Evolutionary conservation across 345 rosid genomes (phyloP), one percentile per base, ranked within the genome.

Genomic region (Gossypium herbaceum): DNA sequence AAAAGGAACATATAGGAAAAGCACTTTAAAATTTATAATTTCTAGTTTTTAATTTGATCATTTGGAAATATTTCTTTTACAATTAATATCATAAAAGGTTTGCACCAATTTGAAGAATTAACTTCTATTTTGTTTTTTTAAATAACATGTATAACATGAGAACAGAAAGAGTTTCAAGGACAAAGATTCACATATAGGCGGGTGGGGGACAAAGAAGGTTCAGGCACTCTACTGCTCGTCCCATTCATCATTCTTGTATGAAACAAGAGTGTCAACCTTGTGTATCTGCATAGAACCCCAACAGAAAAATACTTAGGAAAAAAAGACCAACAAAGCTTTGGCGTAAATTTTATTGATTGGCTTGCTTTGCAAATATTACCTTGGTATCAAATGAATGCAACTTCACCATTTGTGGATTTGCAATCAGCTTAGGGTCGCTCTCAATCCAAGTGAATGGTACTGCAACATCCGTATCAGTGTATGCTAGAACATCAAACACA

Each of bases 341-440:
- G 1, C 34, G 15, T 7, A 7, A 58, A n/a, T 24, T 47, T 1
- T 50, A 3, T 2, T 5, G 55, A n/a, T 9, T 17, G 13, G 57
- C 50, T 19, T 19, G 51, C 29, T 34, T 27, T 27, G 73, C n/a
- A 6, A 71, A 55, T 17, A 34, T 39, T 59, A 89, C 98, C 94
- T 91, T 92, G 54, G 98, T 94, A 57, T 94, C 97, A 75, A 94
- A 94, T 6, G 94, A 90, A 77, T 94, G 98, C 84, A 94, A 79
- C 85, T 94, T 94, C 77, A 94, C 98, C 97, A 92, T 94, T 76
- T 94, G 97, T 50, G 98, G 98, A 82, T 94, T 94, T 12, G 89
- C 94, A 78, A 94, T 94, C 86, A 94, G 75, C 81, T 92, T 91
- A 0, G 97, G 97, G 69, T 94, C 97, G 45, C 98, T 94, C 78